Base-by-base conservation (phyloP, 306 rosid species). In the Begonia loranthoides region DNA sequence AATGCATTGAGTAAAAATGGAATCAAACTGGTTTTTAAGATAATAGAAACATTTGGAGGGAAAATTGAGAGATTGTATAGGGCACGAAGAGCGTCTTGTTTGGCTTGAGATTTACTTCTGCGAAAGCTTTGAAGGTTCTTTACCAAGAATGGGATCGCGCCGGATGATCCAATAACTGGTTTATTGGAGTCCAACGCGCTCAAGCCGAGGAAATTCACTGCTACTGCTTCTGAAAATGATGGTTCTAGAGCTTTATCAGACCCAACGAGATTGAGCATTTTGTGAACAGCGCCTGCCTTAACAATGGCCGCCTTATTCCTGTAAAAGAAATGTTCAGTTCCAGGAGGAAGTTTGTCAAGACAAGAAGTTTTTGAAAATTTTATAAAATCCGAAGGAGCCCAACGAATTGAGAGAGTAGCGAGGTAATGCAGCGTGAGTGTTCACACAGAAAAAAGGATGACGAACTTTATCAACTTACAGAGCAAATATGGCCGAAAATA, bases 281-380 rank as follows among this genome's bases (percentile, higher is more conserved):
- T 86, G 71, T 86, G 94, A 52, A 92, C 84, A 36, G 82, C 80
- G 9, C 99, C 99, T 41, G 89, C 71, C 73, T 92, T 82, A 12
- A 83, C 94, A 61, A 86, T 83, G 49, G 94, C 94, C 33, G 87
- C 88, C 70, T 83, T 92, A 51, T 86, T 92, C 75, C 99, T 92
- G 88, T 52, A 39, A 56, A 45, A 28, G 10, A 13, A 15, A 44
- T 12, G 14, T 28, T 7, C 36, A 5, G 6, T 28, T 28, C 36
- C 36, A 28, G 9, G 36, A 28, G 49, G 17, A 47, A 58, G 19
- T 46, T 47, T 28, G 7, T 13, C 28, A 46, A 57, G 38, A 54
- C 57, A 63, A 40, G 13, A 59, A 48, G 43, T 47, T 51, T 49
- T 15, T 44, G n/a, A 48, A 55, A 57, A 57, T 45, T 50, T 54